Evolutionary conservation across 768 basidiomycete species (phyloP), one percentile per base, ranked within the genome.

Genomic region (Coprinellus aureogranulatus): DNA sequence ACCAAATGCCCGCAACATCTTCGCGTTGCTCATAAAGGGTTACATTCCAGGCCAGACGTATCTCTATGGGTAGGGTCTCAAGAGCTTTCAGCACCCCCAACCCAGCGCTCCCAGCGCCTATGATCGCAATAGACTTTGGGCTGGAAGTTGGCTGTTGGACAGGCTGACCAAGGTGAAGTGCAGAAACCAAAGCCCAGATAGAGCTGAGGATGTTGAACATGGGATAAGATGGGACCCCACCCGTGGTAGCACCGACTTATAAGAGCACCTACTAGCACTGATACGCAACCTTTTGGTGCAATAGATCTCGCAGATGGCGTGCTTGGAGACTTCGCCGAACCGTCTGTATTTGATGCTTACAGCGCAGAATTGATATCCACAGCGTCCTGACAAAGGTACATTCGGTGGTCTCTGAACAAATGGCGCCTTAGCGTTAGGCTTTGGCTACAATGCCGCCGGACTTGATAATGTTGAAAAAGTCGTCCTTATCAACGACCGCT

Each of bases 391-490:
- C 47, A 64, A 62, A 52, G 50, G 22, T 52, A 30, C 20, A 30
- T 39, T 52, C n/a, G 16, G 50, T 37, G 11, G 12, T 37, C 20
- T 37, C 28, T 16, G 23, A 25, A 18, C n/a, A 52, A 52, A 56
- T 72, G 74, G 90, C 51, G 74, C 73, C 68, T 84, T 92, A 20
- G 90, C 88, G 40, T n/a, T n/a, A 34, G 34, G 34, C 34, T 14
- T 34, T 34, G 6, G 34, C 8, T 34, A 93, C 91, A 39, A 91
- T 73, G 4, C 88, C 87, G 44, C 91, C 91, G 41, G 89, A 86
- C 56, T 87, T 81, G 64, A 94, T 91, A 80, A 91, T 86, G 62
- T 90, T 83, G 66, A 93, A 84, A 70, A 94, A 94, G 55, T 84
- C 81, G 59, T 90, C 87, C 71, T 87, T 82, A 57, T 83, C 86